These are phyloP conservation scores for Myriosclerotinia scirpicola DNA, from an alignment of 2,329 filamentous ascomycete genomes.

Conservation along the genomic window DNA sequence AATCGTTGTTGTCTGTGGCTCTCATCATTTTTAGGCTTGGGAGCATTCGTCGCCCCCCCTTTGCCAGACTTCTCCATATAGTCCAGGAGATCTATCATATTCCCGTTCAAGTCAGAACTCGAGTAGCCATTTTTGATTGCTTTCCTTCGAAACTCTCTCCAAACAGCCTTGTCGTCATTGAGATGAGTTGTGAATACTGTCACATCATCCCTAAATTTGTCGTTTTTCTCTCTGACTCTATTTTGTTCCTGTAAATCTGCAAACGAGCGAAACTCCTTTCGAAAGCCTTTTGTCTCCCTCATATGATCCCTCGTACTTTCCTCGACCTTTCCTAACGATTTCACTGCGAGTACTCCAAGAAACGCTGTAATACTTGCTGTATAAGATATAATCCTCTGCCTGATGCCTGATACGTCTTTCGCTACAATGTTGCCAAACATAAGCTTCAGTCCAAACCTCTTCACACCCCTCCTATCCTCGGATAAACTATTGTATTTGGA, in stretches of 20 bases:
- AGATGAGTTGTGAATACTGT: not conserved
- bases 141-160: not conserved
- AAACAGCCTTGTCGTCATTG: too few relatives aligned
- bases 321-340: not conserved
- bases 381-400: not conserved
- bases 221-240: not conserved
- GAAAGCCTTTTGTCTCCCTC: not conserved
- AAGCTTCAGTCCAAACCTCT: not conserved
- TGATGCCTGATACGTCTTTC: not conserved
- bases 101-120: not conserved
- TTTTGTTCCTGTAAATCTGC: not conserved
- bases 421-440: not conserved
- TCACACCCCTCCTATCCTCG: not conserved
- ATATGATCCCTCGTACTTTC: not conserved
- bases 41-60: not conserved
- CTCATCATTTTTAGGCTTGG: not conserved
- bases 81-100: not conserved
- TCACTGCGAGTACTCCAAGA: not conserved
- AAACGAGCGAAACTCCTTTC: not conserved
- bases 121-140: not conserved
- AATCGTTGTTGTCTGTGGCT: not conserved
- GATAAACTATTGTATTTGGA: not conserved
- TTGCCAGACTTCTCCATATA: not conserved
- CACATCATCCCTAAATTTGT: not conserved
- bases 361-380: not conserved